Conservation (phyloP, 2,329 filamentous ascomycete species). For the Clonostachys byssicola region DNA sequence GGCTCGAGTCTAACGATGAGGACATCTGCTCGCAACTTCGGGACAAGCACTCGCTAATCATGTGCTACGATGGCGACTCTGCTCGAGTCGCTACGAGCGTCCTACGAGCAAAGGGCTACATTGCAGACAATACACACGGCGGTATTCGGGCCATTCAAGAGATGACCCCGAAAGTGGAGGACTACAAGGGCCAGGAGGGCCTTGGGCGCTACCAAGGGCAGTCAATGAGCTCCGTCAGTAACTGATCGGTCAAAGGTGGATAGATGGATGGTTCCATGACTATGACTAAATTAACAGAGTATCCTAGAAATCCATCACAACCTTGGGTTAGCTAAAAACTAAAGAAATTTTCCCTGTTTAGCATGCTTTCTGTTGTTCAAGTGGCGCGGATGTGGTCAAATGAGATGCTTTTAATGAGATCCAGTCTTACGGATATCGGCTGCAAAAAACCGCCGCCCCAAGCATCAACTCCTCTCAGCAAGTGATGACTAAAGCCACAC, state of each 20-base stretch:
- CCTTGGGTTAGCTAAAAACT: too few species aligned
- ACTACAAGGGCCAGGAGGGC: neutral
- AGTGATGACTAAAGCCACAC: too few species aligned
- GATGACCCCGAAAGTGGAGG: neutral
- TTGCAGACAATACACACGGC: slow-evolving; percentile 39
- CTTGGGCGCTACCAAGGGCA: neutral
- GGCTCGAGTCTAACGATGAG: slow-evolving; percentile 22
- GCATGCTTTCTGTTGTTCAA: too few species aligned
- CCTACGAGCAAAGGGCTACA: slow-evolving; percentile 41
- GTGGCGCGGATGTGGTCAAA: too few species aligned
- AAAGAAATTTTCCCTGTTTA: too few species aligned
- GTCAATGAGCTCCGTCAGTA: neutral
- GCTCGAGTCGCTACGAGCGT: slow-evolving; percentile 49
- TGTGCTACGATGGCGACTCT: slow-evolving; percentile 52
- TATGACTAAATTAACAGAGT: too few species aligned
- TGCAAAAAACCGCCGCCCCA: too few species aligned
- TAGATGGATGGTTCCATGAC: too few species aligned
- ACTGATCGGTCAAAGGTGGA: neutral
- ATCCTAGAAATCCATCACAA: too few species aligned
- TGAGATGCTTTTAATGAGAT: too few species aligned
- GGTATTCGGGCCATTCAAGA: slow-evolving; percentile 19
- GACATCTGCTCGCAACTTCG: slow-evolving; percentile 13
- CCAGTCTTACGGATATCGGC: too few species aligned
- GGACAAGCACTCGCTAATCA: slow-evolving; percentile 32
- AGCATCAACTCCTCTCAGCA: too few species aligned